These are phyloP conservation scores for Datura wrightii DNA, from an alignment of 257 asterid genomes.

Conservation along the genomic window DNA sequence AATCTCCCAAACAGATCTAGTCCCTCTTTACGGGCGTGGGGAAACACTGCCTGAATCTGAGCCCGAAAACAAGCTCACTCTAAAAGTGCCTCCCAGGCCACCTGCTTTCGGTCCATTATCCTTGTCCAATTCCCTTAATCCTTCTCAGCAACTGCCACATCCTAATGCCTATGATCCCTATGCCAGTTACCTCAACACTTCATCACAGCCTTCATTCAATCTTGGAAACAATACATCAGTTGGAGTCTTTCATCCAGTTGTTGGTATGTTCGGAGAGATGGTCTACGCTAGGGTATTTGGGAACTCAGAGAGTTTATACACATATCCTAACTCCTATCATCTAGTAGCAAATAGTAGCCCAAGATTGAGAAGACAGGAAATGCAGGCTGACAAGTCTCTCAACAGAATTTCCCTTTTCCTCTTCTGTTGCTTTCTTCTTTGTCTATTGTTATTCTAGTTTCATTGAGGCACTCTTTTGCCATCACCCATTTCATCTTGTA, in stretches of 20 bases:
- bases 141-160: conserved; percentile 39
- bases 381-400: conserved; percentile 64
- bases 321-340: conserved; percentile 69
- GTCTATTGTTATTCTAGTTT: conserved; percentile 68
- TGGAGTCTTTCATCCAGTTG: conserved; percentile 42
- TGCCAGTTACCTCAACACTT: conserved; percentile 32
- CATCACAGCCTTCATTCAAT: conserved; percentile 38
- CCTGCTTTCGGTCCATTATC: conserved; percentile 53
- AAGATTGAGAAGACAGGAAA: conserved; percentile 74
- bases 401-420: conserved; percentile 69
- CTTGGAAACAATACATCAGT: conserved; percentile 38
- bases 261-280: conserved; percentile 82
- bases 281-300: conserved; percentile 75
- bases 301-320: conserved; percentile 60
- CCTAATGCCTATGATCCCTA: conserved; percentile 32
- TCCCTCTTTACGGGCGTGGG: conserved; percentile 83
- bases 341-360: conserved; percentile 50
- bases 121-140: conserved; percentile 40
- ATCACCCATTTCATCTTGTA: conserved; percentile 31
- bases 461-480: conserved; percentile 21
- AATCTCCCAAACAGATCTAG: conserved; percentile 63
- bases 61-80: conserved; percentile 37
- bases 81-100: conserved; percentile 75
- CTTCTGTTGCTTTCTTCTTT: conserved; percentile 62
- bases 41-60: conserved; percentile 50